A percentile compares a stretch with the other conserved stretches of the same genome.
Evolutionary conservation across 495 filamentous ascomycete species (phyloP).

Genomic region (Neurospora africana): DNA sequence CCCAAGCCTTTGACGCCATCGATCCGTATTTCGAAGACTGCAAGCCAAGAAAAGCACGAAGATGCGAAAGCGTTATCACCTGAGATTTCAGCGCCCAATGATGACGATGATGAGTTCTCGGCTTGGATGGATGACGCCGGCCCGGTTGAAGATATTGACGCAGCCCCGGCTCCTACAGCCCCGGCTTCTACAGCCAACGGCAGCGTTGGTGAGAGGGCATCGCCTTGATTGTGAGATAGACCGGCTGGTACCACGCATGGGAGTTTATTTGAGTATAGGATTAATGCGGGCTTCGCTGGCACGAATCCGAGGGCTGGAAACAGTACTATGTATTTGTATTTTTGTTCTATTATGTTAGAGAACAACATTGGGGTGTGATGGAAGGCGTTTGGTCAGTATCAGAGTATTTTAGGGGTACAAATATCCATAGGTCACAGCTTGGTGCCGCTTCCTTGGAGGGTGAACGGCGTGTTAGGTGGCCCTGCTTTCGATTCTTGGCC

Average conservation of each 20-base stretch:
- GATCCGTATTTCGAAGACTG: neutral
- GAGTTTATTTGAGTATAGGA: neutral
- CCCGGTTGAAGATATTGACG: slow-evolving; percentile 4
- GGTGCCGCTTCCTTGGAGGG: neutral
- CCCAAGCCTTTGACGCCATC: slow-evolving; percentile 1
- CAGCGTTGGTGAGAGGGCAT: neutral
- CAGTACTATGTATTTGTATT: neutral
- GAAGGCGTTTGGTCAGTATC: neutral
- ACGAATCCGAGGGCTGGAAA: neutral
- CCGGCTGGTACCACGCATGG: neutral
- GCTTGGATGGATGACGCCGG: slow-evolving; percentile 24
- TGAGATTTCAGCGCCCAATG: neutral
- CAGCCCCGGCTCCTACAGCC: neutral
- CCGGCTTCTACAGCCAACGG: neutral
- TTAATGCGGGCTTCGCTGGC: neutral
- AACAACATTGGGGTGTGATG: neutral
- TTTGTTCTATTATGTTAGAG: neutral
- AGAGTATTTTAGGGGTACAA: neutral
- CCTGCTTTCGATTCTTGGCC: neutral
- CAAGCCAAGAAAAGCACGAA: neutral
- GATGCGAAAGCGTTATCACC: neutral
- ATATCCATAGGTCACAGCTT: neutral
- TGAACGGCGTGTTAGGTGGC: neutral
- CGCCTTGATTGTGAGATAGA: neutral
- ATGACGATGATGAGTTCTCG: slow-evolving; percentile 16